Evolutionary conservation across 2,329 filamentous ascomycete genomes (phyloP), one percentile per base, ranked within the genome.

Genomic region (Sordariomycetes sp.): DNA sequence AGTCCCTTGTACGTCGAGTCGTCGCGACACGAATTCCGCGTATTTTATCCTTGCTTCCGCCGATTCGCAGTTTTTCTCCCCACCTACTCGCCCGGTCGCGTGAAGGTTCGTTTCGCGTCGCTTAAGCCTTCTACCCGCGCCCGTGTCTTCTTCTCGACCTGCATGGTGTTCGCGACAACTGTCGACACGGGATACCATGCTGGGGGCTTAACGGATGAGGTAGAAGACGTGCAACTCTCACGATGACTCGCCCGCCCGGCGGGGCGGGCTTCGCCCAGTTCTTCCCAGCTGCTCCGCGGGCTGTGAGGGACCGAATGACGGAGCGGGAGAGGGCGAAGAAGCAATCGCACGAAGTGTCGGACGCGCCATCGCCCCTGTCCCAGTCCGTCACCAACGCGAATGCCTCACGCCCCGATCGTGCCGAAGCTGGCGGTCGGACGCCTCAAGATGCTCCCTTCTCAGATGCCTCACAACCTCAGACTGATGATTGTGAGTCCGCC

Each of bases 181-280:
- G 10, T 10, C 28, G 62, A 63, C 67, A 68, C 69, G 69, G 72
- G 73, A 74, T 74, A 81, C 75, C 76, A 82, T 80, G 79, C 76
- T 76, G 67, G 74, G 73, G 74, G 72, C 71, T 73, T 74, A 74
- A 74, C 68, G 70, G 73, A 69, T 73, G 69, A 72, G 73, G 74
- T 76, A 76, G 72, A 74, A 73, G 70, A 71, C 71, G 70, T 71
- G 68, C 20, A 56, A 42, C 65, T 65, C 65, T 72, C 77, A 84
- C 75, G 75, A 89, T 88, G 86, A 89, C 89, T 83, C 89, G 87
- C 77, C 82, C 85, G 70, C 79, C 84, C 67, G 78, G 80, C 61
- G 76, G 77, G 72, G 85, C 86, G 76, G 85, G 85, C 75, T 91
- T 90, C 79, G 87, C 86, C 74, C 84, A 90, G 74, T 94, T 90